Percentiles rank a stretch among this genome's conserved stretches.
These are phyloP conservation scores for Chalaropsis thielavioides DNA, from an alignment of 2,329 filamentous ascomycete genomes.

Conservation along the genomic window DNA sequence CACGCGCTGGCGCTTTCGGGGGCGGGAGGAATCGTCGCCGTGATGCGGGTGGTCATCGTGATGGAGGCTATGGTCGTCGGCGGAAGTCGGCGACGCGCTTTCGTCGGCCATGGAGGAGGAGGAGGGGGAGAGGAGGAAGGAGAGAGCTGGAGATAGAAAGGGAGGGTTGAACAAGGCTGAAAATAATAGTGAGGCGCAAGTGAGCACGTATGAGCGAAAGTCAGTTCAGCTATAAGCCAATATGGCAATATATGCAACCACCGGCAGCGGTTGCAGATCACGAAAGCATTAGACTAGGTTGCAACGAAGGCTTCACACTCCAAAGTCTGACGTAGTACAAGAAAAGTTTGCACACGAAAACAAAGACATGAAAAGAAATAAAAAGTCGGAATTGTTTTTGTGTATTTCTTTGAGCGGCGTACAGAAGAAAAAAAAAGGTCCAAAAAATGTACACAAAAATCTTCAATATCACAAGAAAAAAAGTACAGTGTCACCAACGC, in stretches of 20 bases:
- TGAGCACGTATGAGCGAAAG: background rate
- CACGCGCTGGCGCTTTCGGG: constrained; percentile 45
- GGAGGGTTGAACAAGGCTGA: background rate
- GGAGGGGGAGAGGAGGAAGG: background rate
- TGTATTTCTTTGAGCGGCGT: background rate
- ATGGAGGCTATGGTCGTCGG: background rate
- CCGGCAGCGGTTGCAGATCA: background rate
- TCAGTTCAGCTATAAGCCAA: background rate
- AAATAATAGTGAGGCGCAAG: background rate
- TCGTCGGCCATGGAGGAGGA: constrained; percentile 12
- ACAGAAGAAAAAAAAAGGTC: background rate
- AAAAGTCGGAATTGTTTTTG: background rate
- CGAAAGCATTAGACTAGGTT: background rate
- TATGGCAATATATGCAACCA: constrained; percentile 1
- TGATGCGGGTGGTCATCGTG: background rate
- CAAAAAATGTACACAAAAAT: background rate
- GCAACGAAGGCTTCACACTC: background rate
- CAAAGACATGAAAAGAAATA: background rate
- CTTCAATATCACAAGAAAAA: background rate
- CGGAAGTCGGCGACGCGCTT: constrained; percentile 12
- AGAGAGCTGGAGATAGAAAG: background rate
- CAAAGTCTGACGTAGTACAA: constrained; percentile 2
- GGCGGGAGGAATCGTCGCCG: constrained; percentile 22
- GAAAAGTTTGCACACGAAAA: background rate
- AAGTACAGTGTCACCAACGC: background rate